phyloP scores from a whole-genome alignment of 805 yeast species.

The Metschnikowia cerradonensis region DNA sequence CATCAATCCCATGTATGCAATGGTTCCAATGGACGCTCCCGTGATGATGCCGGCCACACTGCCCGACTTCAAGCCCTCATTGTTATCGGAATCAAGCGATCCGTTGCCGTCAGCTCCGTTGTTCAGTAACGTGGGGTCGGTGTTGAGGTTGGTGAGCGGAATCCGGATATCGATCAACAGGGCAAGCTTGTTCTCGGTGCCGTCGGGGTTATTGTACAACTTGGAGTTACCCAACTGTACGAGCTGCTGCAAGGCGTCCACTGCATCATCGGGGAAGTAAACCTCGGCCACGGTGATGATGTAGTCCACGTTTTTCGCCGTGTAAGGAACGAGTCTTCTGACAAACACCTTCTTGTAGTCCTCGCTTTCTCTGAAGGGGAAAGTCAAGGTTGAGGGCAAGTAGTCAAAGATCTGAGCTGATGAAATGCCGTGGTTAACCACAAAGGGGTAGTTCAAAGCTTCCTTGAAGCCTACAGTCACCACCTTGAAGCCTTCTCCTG shows the following conservation, averaged over 20 bases:
- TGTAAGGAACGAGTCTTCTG: slow-evolving; percentile 69
- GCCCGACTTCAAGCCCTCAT: slow-evolving; percentile 23
- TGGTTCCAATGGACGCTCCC: slow-evolving; percentile 79
- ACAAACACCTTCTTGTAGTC: slow-evolving; percentile 48
- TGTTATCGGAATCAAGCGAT: slow-evolving; percentile 28
- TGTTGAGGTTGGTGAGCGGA: slow-evolving; percentile 48
- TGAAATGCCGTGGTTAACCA: slow-evolving; percentile 65
- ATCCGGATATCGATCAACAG: slow-evolving; percentile 67
- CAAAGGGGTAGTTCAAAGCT: slow-evolving; percentile 79
- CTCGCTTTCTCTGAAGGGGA: slow-evolving; percentile 48
- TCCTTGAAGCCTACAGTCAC: slow-evolving; percentile 76
- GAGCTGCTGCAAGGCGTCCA: slow-evolving; percentile 45
- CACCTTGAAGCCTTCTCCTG: slow-evolving; percentile 44
- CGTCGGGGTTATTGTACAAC: slow-evolving; percentile 57
- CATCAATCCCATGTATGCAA: slow-evolving; percentile 59
- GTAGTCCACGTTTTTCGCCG: slow-evolving; percentile 49
- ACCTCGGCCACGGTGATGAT: slow-evolving; percentile 86
- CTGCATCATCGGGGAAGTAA: slow-evolving; percentile 61
- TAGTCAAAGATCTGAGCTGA: slow-evolving; percentile 84
- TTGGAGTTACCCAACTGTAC: slow-evolving; percentile 51
- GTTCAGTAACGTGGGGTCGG: slow-evolving; percentile 11
- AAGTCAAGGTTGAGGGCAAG: slow-evolving; percentile 67
- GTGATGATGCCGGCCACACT: slow-evolving; percentile 73
- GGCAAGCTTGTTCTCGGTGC: slow-evolving; percentile 56
- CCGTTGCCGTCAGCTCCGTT: slow-evolving; percentile 24